These are phyloP conservation scores for Lodderomyces parapsilosis DNA, from an alignment of 1,139 yeast genomes.

Conservation along the genomic window DNA sequence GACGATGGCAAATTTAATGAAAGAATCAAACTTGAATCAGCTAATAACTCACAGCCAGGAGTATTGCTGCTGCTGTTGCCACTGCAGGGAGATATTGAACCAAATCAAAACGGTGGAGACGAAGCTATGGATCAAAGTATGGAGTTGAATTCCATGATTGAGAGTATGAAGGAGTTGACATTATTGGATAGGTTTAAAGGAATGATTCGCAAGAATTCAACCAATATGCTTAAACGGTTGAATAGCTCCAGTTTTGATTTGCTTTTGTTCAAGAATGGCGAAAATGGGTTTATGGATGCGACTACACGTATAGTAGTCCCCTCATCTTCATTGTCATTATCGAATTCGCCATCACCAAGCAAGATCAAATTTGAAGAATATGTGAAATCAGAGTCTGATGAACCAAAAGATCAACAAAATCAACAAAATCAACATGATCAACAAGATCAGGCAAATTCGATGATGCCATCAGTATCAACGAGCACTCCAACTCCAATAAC, in stretches of 20 bases:
- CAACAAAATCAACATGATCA: too few species aligned
- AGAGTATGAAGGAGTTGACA: constrained; percentile 10
- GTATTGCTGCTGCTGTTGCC: background rate
- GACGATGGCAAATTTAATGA: background rate
- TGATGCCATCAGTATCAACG: background rate
- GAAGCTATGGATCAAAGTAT: background rate
- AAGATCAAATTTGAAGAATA: constrained; percentile 2
- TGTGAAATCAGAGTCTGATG: background rate
- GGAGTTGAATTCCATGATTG: constrained; percentile 7
- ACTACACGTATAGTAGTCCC: background rate
- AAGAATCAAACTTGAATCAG: background rate
- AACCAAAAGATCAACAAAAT: too few species aligned
- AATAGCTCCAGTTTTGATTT: constrained; percentile 5
- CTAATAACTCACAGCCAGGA: background rate
- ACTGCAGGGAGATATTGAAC: background rate
- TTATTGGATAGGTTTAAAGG: constrained; percentile 11
- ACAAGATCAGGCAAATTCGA: background rate
- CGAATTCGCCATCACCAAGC: background rate
- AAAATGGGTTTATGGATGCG: background rate
- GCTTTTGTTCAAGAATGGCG: background rate
- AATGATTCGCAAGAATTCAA: constrained; percentile 8
- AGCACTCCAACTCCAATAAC: background rate
- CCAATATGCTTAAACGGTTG: background rate
- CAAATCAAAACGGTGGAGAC: background rate
- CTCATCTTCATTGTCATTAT: background rate